These are phyloP conservation scores for Mycena venus DNA, from an alignment of 768 basidiomycete species.

Conservation along the genomic window DNA sequence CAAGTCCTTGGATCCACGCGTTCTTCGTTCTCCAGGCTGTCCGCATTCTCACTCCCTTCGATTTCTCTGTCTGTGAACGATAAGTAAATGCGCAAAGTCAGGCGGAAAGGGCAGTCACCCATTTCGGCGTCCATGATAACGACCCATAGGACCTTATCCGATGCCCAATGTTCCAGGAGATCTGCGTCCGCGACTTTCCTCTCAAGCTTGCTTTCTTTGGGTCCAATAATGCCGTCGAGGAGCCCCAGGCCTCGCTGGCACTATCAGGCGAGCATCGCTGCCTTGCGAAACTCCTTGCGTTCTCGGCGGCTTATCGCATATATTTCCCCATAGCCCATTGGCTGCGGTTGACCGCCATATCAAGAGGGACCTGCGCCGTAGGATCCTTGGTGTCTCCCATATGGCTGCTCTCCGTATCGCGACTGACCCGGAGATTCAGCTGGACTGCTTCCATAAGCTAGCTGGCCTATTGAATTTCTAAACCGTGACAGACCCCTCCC, in stretches of 20 bases:
- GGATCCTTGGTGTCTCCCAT: neutral
- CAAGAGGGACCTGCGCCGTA: no score
- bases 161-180: conserved; percentile 37
- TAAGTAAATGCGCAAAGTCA: neutral
- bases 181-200: conserved; percentile 35
- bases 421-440: neutral
- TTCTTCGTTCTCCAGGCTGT: conserved; percentile 21
- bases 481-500: no score
- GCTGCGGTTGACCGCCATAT: neutral
- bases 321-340: neutral
- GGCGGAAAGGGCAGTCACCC: conserved; percentile 18
- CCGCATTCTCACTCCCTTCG: conserved; percentile 32
- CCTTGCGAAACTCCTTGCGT: conserved; percentile 9
- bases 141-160: conserved; percentile 37
- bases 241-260: conserved; percentile 6
- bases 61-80: conserved; percentile 32
- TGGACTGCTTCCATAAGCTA: neutral
- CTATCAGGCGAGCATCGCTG: neutral
- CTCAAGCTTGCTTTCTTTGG: conserved; percentile 29
- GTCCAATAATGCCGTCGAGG: conserved; percentile 4
- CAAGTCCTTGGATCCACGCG: conserved; percentile 10
- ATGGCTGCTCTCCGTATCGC: neutral
- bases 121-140: conserved; percentile 39
- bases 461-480: no score
- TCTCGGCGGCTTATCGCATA: conserved; percentile 7